Conservation (phyloP, 306 rosid genomes). For the Corylus avellana region DNA sequence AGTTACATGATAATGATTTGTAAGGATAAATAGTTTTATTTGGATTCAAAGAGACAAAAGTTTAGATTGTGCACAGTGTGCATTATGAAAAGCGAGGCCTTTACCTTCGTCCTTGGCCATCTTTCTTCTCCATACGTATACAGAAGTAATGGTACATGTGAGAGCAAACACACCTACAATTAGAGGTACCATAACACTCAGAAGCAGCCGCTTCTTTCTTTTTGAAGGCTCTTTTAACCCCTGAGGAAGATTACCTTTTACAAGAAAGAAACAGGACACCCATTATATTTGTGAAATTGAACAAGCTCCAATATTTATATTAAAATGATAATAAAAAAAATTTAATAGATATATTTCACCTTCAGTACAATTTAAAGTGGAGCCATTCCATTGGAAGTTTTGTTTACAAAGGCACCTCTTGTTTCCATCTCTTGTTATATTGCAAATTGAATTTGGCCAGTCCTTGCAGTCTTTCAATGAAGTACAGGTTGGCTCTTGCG, state of each 20-base stretch:
- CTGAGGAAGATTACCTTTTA: not conserved
- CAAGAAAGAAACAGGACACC: not conserved
- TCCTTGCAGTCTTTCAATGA: constrained; percentile 10
- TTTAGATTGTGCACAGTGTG: not conserved
- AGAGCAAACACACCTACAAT: not conserved
- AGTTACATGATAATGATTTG: not conserved
- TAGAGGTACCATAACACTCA: not conserved
- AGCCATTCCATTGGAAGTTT: constrained; percentile 28
- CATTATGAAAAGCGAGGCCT: not conserved
- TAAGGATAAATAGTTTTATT: not conserved
- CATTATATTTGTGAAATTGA: not conserved
- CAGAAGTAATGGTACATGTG: constrained; percentile 11
- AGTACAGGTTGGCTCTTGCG: constrained; percentile 32
- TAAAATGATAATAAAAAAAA: no score
- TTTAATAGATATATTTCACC: constrained; percentile 4
- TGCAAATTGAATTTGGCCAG: constrained; percentile 48
- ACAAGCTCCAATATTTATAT: not conserved
- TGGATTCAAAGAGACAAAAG: not conserved
- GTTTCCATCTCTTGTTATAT: not conserved
- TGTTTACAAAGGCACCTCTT: constrained; percentile 40
- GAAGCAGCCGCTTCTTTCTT: not conserved
- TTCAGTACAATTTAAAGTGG: constrained; percentile 16
- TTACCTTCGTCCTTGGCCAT: constrained; percentile 18
- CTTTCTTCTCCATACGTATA: constrained; percentile 10
- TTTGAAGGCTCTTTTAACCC: not conserved